Conservation (phyloP, 306 rosid genomes). For the Cicer yamashitae region DNA sequence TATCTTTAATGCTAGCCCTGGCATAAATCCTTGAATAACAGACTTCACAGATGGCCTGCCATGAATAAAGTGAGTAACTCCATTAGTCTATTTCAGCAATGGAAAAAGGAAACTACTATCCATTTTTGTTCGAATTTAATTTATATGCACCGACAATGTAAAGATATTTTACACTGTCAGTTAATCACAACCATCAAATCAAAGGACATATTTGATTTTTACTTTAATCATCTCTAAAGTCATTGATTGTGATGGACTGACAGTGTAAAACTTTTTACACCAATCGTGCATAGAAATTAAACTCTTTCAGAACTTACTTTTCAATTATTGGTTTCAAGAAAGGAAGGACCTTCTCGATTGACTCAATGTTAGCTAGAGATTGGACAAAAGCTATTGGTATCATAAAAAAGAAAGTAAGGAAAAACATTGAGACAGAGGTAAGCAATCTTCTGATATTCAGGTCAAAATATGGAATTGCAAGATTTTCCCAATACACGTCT, state of each 20-base stretch:
- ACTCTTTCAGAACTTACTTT: slow-evolving; percentile 54
- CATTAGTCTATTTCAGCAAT: slow-evolving; percentile 7
- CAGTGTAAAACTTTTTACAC: too few species aligned
- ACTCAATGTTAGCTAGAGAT: slow-evolving; percentile 87
- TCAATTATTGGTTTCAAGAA: slow-evolving; percentile 72
- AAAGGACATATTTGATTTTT: too few species aligned
- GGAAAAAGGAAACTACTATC: slow-evolving; percentile 1
- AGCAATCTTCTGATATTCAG: slow-evolving; percentile 73
- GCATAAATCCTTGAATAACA: slow-evolving; percentile 88
- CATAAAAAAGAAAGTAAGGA: slow-evolving; percentile 82
- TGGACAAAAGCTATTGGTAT: slow-evolving; percentile 92
- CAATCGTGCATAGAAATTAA: too few species aligned
- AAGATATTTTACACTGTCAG: too few species aligned
- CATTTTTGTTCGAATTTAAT: too few species aligned
- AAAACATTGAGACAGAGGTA: slow-evolving; percentile 58
- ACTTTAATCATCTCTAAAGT: too few species aligned
- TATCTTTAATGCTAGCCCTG: slow-evolving; percentile 86
- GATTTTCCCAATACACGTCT: slow-evolving; percentile 86
- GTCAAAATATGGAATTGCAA: slow-evolving; percentile 82
- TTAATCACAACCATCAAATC: too few species aligned
- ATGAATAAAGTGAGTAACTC: slow-evolving; percentile 31
- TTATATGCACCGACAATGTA: too few species aligned
- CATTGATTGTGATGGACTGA: too few species aligned
- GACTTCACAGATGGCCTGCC: slow-evolving; percentile 70
- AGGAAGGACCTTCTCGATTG: slow-evolving; percentile 75